Evolutionary conservation across 2,329 filamentous ascomycete species (phyloP), one percentile per base, ranked within the genome.

Genomic region (Graphium sp.): DNA sequence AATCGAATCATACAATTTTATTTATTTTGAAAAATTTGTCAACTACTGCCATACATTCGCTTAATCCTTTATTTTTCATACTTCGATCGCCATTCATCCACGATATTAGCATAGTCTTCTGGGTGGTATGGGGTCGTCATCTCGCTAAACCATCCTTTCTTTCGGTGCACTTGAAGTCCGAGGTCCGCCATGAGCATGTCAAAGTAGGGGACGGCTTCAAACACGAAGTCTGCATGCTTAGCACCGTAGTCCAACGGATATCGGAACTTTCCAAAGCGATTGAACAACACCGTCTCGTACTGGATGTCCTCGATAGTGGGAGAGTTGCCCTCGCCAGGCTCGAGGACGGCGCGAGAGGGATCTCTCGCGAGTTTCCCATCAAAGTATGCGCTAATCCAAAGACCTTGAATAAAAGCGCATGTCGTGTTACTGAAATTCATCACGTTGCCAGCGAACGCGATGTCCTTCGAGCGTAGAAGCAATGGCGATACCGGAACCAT

Each of bases 181-280:
- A 85, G 40, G 45, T 87, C 79, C 5, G 53, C 50, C 34, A 80
- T 44, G 42, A 87, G 45, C 41, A 74, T 41, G 46, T 85, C 79
- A 12, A 82, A 45, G 33, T 83, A 89, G 4, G 77, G 77, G 30
- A 87, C 45, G 0, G 65, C 65, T 46, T 89, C 81, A 41, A 87
- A 85, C 12, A 80, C 72, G 37, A 84, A 74, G 44, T 81, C 77
- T 0, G 74, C 74, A 33, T 63, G 58, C 41, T 57, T 61, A 22
- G 54, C 56, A 2, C 76, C 76, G 41, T 69, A 73, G 0, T 76
- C 77, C 4, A 55, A 61, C 1, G 74, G 69, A 39, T 78, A 79
- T 16, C 79, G 60, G 64, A 74, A 75, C 37, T 62, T 69, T 5
- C 74, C 74, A 44, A 76, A 87, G 21, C 76, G 67, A 13, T 63